Evolutionary conservation across 2,329 filamentous ascomycete genomes (phyloP).

Genomic region (Diaporthe capsici): DNA sequence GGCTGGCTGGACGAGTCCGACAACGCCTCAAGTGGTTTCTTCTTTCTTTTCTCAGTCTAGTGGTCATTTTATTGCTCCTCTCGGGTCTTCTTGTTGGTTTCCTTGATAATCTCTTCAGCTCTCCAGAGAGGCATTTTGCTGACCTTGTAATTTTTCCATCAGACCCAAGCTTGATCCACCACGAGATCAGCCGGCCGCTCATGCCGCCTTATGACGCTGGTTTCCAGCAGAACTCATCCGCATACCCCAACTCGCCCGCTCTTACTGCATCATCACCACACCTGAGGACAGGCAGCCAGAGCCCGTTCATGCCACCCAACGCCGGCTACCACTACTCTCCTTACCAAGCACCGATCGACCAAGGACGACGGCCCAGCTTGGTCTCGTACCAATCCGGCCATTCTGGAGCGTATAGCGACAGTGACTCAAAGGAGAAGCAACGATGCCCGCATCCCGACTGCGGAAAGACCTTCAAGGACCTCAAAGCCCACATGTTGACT

Average conservation of each 20-base stretch:
- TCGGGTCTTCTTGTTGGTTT: constrained; percentile 68
- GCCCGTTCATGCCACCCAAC: constrained; percentile 69
- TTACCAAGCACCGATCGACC: constrained; percentile 62
- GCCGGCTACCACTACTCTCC: constrained; percentile 65
- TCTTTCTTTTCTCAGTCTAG: constrained; percentile 68
- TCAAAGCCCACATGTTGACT: constrained; percentile 95
- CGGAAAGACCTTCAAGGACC: constrained; percentile 88
- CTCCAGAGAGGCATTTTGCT: constrained; percentile 48
- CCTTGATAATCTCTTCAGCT: constrained; percentile 51
- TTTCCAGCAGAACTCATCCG: constrained; percentile 61
- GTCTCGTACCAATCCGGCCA: constrained; percentile 78
- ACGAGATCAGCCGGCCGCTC: constrained; percentile 65
- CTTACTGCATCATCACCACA: constrained; percentile 67
- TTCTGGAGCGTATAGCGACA: constrained; percentile 71
- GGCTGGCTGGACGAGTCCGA: constrained; percentile 50
- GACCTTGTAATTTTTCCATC: constrained; percentile 49
- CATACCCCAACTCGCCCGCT: constrained; percentile 74
- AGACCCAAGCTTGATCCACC: constrained; percentile 72
- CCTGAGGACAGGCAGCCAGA: constrained; percentile 70
- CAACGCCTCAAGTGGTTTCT: constrained; percentile 51
- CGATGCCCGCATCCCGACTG: constrained; percentile 88
- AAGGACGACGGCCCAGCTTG: constrained; percentile 74
- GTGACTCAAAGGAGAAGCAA: constrained; percentile 76
- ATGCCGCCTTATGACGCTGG: constrained; percentile 65
- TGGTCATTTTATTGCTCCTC: constrained; percentile 66